Conservation (phyloP, 2,329 filamentous ascomycete species). For the Alternaria triticimaculans region DNA sequence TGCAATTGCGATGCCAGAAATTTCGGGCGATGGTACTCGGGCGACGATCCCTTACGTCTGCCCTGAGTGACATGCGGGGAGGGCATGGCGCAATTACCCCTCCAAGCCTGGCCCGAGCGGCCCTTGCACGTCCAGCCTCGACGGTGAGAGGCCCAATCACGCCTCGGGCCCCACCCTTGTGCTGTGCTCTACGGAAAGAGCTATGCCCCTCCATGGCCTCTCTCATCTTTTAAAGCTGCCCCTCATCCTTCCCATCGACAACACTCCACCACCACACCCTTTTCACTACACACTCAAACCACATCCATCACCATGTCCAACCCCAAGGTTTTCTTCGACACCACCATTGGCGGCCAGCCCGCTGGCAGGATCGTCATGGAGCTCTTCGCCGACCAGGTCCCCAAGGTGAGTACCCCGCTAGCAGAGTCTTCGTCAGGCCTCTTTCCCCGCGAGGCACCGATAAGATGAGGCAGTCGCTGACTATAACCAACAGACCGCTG, state of each 20-base stretch:
- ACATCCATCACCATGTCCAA: conserved; percentile 36
- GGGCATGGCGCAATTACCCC: conserved; percentile 11
- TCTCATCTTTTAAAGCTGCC: conserved; percentile 20
- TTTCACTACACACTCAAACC: conserved; percentile 5
- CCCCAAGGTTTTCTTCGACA: conserved; percentile 90
- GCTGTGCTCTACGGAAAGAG: conserved; percentile 16
- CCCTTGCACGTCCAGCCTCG: conserved; percentile 3
- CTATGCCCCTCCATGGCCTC: conserved; percentile 18
- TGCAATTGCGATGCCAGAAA: not conserved
- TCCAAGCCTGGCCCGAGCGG: conserved; percentile 17
- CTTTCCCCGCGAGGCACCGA: not conserved
- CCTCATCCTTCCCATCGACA: conserved; percentile 20
- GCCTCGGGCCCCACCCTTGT: conserved; percentile 11
- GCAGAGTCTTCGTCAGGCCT: conserved; percentile 18
- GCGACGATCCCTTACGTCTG: conserved; percentile 7
- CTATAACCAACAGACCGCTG: conserved; percentile 69
- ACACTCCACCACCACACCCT: conserved; percentile 20
- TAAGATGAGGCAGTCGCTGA: conserved; percentile 15
- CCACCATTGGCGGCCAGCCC: conserved; percentile 75
- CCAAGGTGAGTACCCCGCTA: conserved; percentile 57
- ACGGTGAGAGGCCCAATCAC: conserved; percentile 12
- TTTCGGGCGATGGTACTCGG: not conserved
- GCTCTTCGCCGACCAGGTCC: conserved; percentile 70
- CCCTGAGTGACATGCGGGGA: conserved; percentile 15
- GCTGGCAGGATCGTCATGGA: conserved; percentile 85